Base-by-base conservation (phyloP, 2,329 filamentous ascomycete species). In the Lecanicillium sp. region DNA sequence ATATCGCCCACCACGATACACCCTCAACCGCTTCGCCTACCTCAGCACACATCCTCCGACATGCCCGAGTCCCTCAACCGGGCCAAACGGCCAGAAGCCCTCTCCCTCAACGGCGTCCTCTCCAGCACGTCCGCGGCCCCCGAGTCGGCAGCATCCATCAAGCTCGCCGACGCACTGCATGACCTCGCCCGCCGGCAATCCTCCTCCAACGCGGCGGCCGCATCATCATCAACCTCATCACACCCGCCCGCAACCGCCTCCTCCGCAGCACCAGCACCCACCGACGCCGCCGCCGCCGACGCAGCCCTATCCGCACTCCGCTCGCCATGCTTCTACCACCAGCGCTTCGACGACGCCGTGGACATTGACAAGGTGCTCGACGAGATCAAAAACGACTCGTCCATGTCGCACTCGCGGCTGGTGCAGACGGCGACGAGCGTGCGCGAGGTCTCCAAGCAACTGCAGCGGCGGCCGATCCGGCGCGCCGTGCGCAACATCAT, bases 291-390 rank as follows among this genome's bases (percentile, higher is more conserved):
- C n/a, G n/a, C n/a, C n/a, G n/a, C n/a, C n/a, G n/a, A n/a, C n/a
- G 34, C 40, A 3, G 37, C 74, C 13, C 72, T 89, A 49, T 74
- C 81, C 10, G 73, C 51, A 10, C 68, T 97, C 38, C 83, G 90
- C 51, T 96, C 89, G 32, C 92, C 92, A 12, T 98, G 92, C 67
- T 98, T 94, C 66, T 97, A 95, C 66, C 92, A 98, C 65, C 86
- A 94, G 64, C 80, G 90, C 46, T 98, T 98, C 56, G 92, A 96
- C 52, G 88, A 95, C 57, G 87, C 89, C 8, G 87, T 98, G 51
- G 87, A 98, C 59, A 87, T 97, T 43, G 85, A 92, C 50, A 92
- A 85, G 62, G 88, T 98, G 5, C 72, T 98, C 6, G 89, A 97
- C 56, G 92, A 98, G 63, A 94, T 97, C 53, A 82, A 83, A 56